Conservation (phyloP, 352 stramenopile genomes). For the Phytophthora uliginosa region DNA sequence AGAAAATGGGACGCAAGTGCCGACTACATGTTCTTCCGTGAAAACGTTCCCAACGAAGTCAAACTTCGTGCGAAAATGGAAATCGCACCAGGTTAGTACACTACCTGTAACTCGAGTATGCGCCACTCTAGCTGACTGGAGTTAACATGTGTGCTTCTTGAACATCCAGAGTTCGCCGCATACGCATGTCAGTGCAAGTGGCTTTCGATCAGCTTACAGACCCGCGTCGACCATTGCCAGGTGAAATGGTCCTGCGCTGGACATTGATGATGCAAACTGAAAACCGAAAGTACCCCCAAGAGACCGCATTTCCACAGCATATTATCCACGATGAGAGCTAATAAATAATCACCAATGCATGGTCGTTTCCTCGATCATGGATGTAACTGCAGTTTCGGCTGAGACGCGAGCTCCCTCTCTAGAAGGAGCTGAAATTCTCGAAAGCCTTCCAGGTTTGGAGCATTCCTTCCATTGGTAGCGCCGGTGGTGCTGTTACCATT, state of each 20-base stretch:
- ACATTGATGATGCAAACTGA: constrained; percentile 42
- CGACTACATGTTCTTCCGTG: constrained; percentile 90
- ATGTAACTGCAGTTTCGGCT: constrained; percentile 65
- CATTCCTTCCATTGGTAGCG: constrained; percentile 18
- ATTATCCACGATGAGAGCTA: constrained; percentile 20
- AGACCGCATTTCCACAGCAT: constrained; percentile 18
- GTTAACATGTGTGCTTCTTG: not conserved
- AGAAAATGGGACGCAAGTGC: constrained; percentile 77
- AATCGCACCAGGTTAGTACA: constrained; percentile 43
- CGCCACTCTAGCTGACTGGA: no score
- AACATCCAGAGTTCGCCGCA: constrained; percentile 49
- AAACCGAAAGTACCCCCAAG: constrained; percentile 2
- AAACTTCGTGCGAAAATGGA: constrained; percentile 81
- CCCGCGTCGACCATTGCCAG: constrained; percentile 55
- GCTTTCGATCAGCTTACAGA: constrained; percentile 66
- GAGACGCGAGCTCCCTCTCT: constrained; percentile 58
- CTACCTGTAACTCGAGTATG: not conserved
- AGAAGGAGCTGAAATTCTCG: constrained; percentile 49
- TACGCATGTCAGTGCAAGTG: constrained; percentile 90
- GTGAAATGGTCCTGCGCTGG: constrained; percentile 83
- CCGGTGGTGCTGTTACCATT: constrained; percentile 4
- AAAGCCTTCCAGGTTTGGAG: constrained; percentile 25
- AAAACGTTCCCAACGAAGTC: constrained; percentile 79
- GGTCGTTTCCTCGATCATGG: constrained; percentile 32
- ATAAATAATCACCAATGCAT: constrained; percentile 32